Percentiles rank a stretch among this genome's conserved stretches.
phyloP scores from a whole-genome alignment of 2,329 filamentous ascomycete genomes.

The Elsinoe australis region DNA sequence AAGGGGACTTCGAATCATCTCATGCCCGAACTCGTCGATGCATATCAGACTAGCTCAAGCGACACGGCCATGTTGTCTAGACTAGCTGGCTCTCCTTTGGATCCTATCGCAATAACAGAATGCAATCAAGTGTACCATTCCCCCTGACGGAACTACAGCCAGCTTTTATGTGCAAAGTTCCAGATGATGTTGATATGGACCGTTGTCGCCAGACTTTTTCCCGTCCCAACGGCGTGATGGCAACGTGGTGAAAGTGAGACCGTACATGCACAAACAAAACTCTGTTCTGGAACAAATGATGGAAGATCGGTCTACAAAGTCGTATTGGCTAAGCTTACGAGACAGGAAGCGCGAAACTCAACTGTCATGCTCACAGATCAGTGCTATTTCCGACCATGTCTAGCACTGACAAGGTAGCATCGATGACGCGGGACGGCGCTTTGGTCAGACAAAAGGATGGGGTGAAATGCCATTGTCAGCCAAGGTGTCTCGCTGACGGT shows the following conservation, averaged over 20 bases:
- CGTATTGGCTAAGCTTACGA: no score
- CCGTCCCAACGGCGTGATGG: conserved; percentile 1
- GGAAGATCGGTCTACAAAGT: no score
- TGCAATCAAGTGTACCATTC: no score
- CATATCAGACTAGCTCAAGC: no score
- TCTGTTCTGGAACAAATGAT: conserved; percentile 10
- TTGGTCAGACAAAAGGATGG: background rate
- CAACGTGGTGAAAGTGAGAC: background rate
- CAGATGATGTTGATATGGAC: conserved; percentile 7
- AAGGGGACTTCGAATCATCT: no score
- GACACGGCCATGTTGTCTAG: no score
- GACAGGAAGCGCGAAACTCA: no score
- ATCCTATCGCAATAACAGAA: no score
- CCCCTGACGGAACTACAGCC: no score
- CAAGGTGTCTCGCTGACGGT: conserved; percentile 9
- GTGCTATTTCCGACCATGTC: background rate
- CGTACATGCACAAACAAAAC: background rate
- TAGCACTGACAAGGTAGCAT: conserved; percentile 1
- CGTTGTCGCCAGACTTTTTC: conserved; percentile 2
- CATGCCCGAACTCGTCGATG: no score
- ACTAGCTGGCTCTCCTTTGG: no score
- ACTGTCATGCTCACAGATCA: no score
- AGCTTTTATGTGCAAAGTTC: background rate
- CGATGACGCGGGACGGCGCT: conserved; percentile 6
- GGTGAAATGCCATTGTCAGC: conserved; percentile 9